Conservation (phyloP, 768 basidiomycete species). For the Mycena pura region DNA sequence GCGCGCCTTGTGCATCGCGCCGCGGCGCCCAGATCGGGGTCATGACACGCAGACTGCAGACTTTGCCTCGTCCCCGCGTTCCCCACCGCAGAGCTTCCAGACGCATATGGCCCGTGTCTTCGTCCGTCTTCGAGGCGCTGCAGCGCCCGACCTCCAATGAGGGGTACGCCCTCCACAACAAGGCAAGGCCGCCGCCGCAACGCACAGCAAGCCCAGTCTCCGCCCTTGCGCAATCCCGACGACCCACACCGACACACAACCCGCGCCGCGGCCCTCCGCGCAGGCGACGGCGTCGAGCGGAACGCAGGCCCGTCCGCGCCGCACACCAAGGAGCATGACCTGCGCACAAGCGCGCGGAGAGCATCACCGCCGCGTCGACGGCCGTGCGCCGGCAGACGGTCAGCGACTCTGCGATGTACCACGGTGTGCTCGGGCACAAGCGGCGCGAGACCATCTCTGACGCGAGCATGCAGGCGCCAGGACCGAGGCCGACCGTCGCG, state of each 20-base stretch:
- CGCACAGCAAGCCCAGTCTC: constrained; percentile 59
- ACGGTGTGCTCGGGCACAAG: constrained; percentile 87
- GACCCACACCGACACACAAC: constrained; percentile 68
- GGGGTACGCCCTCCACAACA: constrained; percentile 50
- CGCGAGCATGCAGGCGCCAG: constrained; percentile 69
- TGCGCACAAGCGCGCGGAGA: constrained; percentile 76
- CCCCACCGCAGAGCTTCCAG: constrained; percentile 67
- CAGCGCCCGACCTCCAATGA: constrained; percentile 44
- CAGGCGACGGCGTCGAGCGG: constrained; percentile 58
- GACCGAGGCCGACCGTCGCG: constrained; percentile 57
- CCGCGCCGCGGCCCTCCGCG: constrained; percentile 73
- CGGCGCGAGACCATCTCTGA: constrained; percentile 77
- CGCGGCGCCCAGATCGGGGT: constrained; percentile 63
- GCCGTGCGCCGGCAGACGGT: constrained; percentile 52
- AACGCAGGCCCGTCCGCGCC: constrained; percentile 46
- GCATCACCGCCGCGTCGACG: constrained; percentile 75
- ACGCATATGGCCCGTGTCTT: constrained; percentile 47
- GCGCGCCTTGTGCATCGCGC: constrained; percentile 70
- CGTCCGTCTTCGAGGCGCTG: constrained; percentile 53
- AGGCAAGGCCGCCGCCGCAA: constrained; percentile 44
- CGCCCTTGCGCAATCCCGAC: constrained; percentile 72
- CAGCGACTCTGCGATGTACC: constrained; percentile 56
- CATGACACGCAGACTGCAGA: constrained; percentile 75
- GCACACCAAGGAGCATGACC: constrained; percentile 71
- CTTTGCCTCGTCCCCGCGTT: constrained; percentile 84